A percentile compares a stretch with the other conserved stretches of the same genome.
phyloP scores from a whole-genome alignment of 2,329 filamentous ascomycete genomes.

The Rutstroemia sp. region DNA sequence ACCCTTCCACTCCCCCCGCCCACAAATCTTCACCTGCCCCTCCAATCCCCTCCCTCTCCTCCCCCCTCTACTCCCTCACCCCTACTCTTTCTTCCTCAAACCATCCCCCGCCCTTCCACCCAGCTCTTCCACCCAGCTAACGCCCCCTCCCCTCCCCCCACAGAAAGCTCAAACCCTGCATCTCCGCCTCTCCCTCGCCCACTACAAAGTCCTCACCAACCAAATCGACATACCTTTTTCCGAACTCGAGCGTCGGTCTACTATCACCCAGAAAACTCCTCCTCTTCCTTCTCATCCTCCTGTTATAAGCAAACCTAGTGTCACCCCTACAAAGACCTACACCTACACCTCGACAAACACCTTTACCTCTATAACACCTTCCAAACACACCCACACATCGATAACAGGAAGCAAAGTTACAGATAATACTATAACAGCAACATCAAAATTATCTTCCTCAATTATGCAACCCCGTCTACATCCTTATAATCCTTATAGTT shows the following conservation, averaged over 20 bases:
- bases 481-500: too few relatives aligned
- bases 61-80: not conserved
- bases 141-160: not conserved
- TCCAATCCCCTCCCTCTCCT: too few relatives aligned
- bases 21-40: too few relatives aligned
- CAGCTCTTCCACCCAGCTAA: not conserved
- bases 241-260: constrained; percentile 41
- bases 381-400: not conserved
- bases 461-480: too few relatives aligned
- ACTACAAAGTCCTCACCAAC: constrained; percentile 69
- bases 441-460: too few relatives aligned
- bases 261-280: not conserved
- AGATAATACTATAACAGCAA: too few relatives aligned
- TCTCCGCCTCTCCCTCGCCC: constrained; percentile 62
- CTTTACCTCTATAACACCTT: not conserved
- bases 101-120: too few relatives aligned
- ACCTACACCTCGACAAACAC: too few relatives aligned
- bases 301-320: too few relatives aligned
- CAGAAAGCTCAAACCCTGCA: constrained; percentile 59
- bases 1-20: too few relatives aligned
- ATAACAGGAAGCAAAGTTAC: too few relatives aligned
- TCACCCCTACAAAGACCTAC: too few relatives aligned
- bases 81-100: not conserved
- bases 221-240: constrained; percentile 61
- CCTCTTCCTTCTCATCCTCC: not conserved